Conservation (phyloP, 352 stramenopile genomes). For the Pythium utonaiense region DNA sequence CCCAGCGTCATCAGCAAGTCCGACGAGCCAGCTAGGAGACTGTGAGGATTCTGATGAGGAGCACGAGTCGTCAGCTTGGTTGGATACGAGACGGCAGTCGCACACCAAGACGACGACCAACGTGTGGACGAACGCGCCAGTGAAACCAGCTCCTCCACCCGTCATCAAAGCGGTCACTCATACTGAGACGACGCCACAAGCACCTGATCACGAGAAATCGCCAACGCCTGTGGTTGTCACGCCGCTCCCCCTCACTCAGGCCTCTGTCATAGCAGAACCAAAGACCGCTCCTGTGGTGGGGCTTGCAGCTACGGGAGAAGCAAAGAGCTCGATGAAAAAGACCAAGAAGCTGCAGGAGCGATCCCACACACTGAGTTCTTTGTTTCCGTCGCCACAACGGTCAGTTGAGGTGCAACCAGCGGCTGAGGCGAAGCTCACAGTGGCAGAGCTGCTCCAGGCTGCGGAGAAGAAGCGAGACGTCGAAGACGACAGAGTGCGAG, state of each 20-base stretch:
- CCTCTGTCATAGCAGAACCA: neutral
- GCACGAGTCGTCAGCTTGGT: neutral
- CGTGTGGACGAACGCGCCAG: neutral
- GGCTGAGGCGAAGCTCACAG: neutral
- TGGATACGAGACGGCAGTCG: neutral
- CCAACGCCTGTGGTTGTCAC: neutral
- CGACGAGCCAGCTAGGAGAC: neutral
- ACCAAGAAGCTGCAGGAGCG: conserved; percentile 9
- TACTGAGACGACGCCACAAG: neutral
- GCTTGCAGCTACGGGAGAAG: neutral
- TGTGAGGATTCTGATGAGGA: neutral
- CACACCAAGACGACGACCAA: neutral
- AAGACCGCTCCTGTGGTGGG: neutral
- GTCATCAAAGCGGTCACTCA: neutral
- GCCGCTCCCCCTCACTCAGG: neutral
- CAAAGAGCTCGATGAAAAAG: conserved; percentile 1
- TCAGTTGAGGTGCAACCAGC: neutral
- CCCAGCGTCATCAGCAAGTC: neutral
- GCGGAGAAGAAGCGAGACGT: neutral
- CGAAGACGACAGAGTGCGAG: neutral
- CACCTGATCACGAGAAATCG: neutral
- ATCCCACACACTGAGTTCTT: neutral
- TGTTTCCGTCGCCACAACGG: neutral
- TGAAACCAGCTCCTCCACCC: neutral
- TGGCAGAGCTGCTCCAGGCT: neutral